Evolutionary conservation across 306 rosid genomes (phyloP), one percentile per base, ranked within the genome.

Genomic region (Vigna hirtella): DNA sequence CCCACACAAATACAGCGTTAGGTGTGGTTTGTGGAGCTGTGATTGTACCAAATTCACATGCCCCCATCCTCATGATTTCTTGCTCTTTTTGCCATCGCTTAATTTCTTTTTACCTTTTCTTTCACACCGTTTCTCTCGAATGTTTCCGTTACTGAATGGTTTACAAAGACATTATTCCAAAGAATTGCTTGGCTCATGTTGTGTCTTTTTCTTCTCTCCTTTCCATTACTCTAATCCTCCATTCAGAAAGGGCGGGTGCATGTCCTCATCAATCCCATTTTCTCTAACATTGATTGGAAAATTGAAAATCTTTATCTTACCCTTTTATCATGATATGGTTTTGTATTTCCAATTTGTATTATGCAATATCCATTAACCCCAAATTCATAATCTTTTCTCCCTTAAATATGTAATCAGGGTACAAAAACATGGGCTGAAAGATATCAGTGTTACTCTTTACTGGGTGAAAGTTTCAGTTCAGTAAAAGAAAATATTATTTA

Each of bases 1-100:
- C 91, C 94, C 84, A 86, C 94, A 64, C 64, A 79, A 77, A 66
- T 7, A 18, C 55, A 74, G 70, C 20, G 79, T 79, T 45, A 47
- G 78, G 30, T 16, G 81, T 24, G 78, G 69, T 50, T 10, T 18
- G 76, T 68, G 83, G 69, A 55, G 50, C 50, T 80, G 63, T 81
- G 80, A 64, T 38, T 72, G 75, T 65, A 55, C 89, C 83, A 36
- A 69, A 67, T 45, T 83, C 87, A 84, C 84, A 74, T 82, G 88
- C 34, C 28, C 70, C 22, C 45, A 11, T 9, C 75, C 70, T 30
- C 30, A 14, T 68, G 3, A 66, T 66, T 59, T 70, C 24, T 51
- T 79, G 30, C 28, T 51, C 38, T 38, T 53, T 45, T 17, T 9
- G 0, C 26, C n/a, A 9, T 14, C 15, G 1, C 8, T 58, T 38